Base-by-base conservation (phyloP, 164 flowering plant genomes). In the Nymphaea colorata region DNA sequence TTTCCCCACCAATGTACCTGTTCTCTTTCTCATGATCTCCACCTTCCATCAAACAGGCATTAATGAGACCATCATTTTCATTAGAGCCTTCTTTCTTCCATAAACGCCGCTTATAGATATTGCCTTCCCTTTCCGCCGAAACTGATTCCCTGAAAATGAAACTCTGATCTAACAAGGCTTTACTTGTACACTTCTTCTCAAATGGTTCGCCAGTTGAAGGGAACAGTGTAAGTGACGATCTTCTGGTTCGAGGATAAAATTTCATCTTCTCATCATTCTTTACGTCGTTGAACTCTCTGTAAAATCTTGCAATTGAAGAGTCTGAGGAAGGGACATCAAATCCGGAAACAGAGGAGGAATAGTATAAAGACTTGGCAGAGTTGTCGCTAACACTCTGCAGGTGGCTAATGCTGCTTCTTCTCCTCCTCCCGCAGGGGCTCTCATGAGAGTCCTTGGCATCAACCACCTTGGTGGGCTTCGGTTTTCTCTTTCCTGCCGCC, bases 401-500 rank as follows among this genome's bases (percentile, higher is more conserved):
- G 77, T 72, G 75, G 66, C 78, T 80, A 45, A 77, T 75, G 70
- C 81, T 80, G 66, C 79, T 78, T 65, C 83, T 78, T 62, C 81
- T 70, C 62, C 62, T 78, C 68, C 79, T 80, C 15, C 81, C 87
- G 42, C 82, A 79, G 0, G 83, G 83, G 77, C 83, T 82, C 47
- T 83, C 84, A 47, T 47, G 7, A 18, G 78, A 85, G 5, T 72
- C 70, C 65, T 86, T 82, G 75, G 72, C 47, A 25, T 25, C 36
- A 6, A 87, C 84, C 60, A 77, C 70, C 8, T n/a, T 61, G 41
- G 36, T 61, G 17, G 80, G 70, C 69, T 79, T 82, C 41, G 83
- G 69, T 83, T 88, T 90, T 81, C 86, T 93, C 82, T 84, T 93
- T 0, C 91, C 82, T n/a, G 79, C 64, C 44, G 87, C 69, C 70